A percentile compares a stretch with the other conserved stretches of the same genome.
phyloP scores from a whole-genome alignment of 768 basidiomycete species.

The Mycena vulgaris region DNA sequence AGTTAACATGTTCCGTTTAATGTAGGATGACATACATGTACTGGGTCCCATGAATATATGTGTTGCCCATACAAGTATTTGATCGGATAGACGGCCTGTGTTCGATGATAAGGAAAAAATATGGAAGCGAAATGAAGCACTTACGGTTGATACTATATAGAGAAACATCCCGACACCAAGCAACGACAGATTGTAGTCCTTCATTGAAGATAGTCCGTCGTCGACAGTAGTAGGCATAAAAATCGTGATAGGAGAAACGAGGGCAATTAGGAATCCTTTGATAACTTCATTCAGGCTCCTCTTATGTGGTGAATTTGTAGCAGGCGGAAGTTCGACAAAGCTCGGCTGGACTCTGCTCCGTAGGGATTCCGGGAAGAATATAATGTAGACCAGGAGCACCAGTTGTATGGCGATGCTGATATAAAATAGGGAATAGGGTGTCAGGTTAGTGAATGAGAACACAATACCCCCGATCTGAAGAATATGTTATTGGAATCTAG shows the following conservation, averaged over 20 bases:
- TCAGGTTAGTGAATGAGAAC: slow-evolving; percentile 72
- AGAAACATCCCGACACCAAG: slow-evolving; percentile 76
- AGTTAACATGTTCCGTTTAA: not conserved
- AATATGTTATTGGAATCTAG: not conserved
- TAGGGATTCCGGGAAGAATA: slow-evolving; percentile 71
- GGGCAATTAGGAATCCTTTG: slow-evolving; percentile 54
- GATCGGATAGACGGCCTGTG: slow-evolving; percentile 76
- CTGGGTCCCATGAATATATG: slow-evolving; percentile 77
- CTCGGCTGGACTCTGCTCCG: slow-evolving; percentile 44
- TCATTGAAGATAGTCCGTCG: slow-evolving; percentile 55
- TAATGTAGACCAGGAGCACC: slow-evolving; percentile 55
- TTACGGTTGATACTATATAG: slow-evolving; percentile 75
- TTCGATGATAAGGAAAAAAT: slow-evolving; percentile 17
- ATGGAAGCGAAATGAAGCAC: slow-evolving; percentile 40
- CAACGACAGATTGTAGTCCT: slow-evolving; percentile 83
- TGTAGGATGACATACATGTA: slow-evolving; percentile 55
- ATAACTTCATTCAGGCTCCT: slow-evolving; percentile 25
- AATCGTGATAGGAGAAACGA: slow-evolving; percentile 77
- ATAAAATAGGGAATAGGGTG: slow-evolving; percentile 64
- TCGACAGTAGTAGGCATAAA: slow-evolving; percentile 71
- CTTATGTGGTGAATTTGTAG: slow-evolving; percentile 34
- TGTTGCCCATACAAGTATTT: slow-evolving; percentile 88
- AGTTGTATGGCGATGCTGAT: slow-evolving; percentile 58
- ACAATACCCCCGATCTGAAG: slow-evolving; percentile 64
- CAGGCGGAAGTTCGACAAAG: slow-evolving; percentile 42